A percentile compares a stretch with the other conserved stretches of the same genome.
Conservation (phyloP, 192 early-diverging fungal species). For the Backusella tuberculispora region DNA sequence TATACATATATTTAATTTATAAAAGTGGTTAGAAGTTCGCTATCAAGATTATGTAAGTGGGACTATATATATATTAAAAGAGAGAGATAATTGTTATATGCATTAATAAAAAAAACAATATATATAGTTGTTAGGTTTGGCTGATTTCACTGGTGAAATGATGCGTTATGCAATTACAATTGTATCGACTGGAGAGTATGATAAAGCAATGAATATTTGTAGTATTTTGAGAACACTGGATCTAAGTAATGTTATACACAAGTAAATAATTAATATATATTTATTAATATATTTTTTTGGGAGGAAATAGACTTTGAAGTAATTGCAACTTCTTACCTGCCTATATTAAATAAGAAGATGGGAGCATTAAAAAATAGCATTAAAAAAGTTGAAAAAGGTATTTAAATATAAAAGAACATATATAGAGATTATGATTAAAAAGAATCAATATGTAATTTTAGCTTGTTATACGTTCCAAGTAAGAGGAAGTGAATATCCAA, state of each 20-base stretch:
- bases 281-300: too few species aligned
- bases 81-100: neutral
- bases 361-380: constrained; percentile 21
- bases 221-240: constrained; percentile 36
- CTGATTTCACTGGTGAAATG: constrained; percentile 65
- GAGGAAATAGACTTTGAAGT: constrained; percentile 19
- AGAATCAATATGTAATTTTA: neutral
- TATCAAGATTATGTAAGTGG: constrained; percentile 13
- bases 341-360: constrained; percentile 14
- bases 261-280: neutral
- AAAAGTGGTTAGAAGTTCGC: constrained; percentile 13
- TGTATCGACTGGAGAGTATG: constrained; percentile 44
- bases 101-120: neutral
- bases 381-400: constrained; percentile 22
- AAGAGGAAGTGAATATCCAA: constrained; percentile 32
- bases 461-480: constrained; percentile 29
- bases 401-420: neutral
- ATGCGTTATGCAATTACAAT: constrained; percentile 62
- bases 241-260: constrained; percentile 30
- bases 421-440: neutral
- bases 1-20: neutral
- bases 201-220: constrained; percentile 37
- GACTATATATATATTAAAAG: neutral
- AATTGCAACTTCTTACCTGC: constrained; percentile 13
- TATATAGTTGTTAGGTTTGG: constrained; percentile 43